Conservation (phyloP, 2,329 filamentous ascomycete genomes). For the Lachnellula suecica region DNA sequence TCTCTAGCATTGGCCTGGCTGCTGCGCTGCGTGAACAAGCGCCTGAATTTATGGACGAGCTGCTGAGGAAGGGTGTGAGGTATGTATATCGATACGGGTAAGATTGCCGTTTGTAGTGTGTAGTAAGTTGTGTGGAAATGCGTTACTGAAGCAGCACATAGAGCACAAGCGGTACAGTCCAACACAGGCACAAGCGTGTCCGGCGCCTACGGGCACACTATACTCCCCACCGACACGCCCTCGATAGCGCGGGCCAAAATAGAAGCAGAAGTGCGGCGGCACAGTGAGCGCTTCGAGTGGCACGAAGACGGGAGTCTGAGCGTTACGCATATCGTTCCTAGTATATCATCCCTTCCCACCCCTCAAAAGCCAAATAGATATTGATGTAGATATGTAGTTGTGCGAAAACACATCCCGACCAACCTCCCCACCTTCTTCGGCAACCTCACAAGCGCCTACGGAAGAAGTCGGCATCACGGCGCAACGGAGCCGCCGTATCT, state of each 20-base stretch:
- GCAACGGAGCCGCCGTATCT: slow-evolving; percentile 47
- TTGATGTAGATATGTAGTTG: too few species aligned
- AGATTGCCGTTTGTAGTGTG: too few species aligned
- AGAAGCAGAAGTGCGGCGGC: slow-evolving; percentile 37
- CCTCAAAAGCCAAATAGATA: too few species aligned
- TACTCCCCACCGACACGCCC: slow-evolving; percentile 42
- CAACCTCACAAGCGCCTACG: slow-evolving; percentile 37
- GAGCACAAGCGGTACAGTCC: slow-evolving; percentile 39
- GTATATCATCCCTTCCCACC: slow-evolving; percentile 24
- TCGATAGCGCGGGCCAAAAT: slow-evolving; percentile 41
- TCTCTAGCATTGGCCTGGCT: slow-evolving; percentile 46
- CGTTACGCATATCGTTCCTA: slow-evolving; percentile 34
- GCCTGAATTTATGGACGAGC: slow-evolving; percentile 44
- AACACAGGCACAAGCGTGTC: slow-evolving; percentile 34
- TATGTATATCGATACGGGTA: slow-evolving; percentile 42
- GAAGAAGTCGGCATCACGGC: slow-evolving; percentile 46
- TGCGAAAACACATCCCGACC: slow-evolving; percentile 30
- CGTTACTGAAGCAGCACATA: too few species aligned
- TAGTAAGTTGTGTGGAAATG: too few species aligned
- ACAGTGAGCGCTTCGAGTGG: slow-evolving; percentile 35
- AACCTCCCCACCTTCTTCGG: slow-evolving; percentile 34
- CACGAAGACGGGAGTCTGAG: slow-evolving; percentile 36
- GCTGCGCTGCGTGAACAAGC: slow-evolving; percentile 42
- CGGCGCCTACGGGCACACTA: slow-evolving; percentile 45
- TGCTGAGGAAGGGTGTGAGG: slow-evolving; percentile 43